Base-by-base conservation (phyloP, 2,329 filamentous ascomycete genomes). In the Coniosporium tulheliwenetii region DNA sequence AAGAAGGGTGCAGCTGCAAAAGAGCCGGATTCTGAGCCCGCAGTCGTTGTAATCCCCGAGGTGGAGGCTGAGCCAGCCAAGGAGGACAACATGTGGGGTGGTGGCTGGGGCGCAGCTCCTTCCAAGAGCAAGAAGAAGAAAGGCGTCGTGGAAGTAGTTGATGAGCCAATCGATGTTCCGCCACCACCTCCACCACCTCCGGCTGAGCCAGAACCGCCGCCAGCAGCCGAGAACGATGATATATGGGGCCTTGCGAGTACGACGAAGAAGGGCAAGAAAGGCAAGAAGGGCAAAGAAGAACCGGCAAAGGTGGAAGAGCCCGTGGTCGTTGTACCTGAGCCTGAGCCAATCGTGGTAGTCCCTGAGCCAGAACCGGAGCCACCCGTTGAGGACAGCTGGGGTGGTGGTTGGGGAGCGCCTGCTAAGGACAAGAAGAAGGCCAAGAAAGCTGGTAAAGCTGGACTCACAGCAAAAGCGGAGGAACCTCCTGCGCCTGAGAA, bases 331-430 rank as follows among this genome's bases (percentile, higher is more conserved):
- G 19, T 14, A 30, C 40, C 5, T 43, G 54, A 55, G 19, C 55
- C 58, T 3, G 58, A 56, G 36, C 56, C 60, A 15, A 48, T 50
- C 9, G 43, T 48, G 31, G 48, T 47, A 2, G 43, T 47, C 5
- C 45, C 48, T n/a, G 60, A 60, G 33, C 48, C 51, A 5, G 59
- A 62, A 31, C 52, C 57, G 13, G 51, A 59, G 38, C 51, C 53
- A 8, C 50, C 50, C 26, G 50, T 47, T 8, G 48, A 49, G 31
- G 55, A 57, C 38, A 50, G 53, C 35, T 52, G 53, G 39, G 45
- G 50, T 30, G 43, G 42, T 10, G 43, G 41, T 8, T 58, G 51
- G 48, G 51, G 52, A n/a, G 44, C 47, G 36, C 38, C 45, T 37
- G 35, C 49, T 5, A 41, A 39, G n/a, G 38, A 43, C 29, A 43